phyloP scores from a whole-genome alignment of 495 filamentous ascomycete genomes.

The Platismatia glauca region DNA sequence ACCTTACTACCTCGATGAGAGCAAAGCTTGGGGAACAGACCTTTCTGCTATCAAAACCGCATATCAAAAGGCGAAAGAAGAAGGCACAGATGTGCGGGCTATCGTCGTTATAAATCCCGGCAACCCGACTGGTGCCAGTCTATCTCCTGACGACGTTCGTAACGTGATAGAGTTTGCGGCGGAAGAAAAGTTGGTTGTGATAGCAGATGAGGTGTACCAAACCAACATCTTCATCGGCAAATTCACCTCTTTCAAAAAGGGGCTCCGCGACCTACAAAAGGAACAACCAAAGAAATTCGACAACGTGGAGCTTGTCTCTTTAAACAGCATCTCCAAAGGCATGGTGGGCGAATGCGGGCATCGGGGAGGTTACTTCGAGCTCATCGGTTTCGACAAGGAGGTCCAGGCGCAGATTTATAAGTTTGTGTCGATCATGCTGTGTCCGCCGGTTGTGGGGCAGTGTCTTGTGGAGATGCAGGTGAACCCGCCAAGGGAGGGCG shows the following conservation, averaged over 20 bases:
- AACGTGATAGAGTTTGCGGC: constrained; percentile 76
- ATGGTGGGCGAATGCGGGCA: constrained; percentile 99
- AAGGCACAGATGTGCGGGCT: constrained; percentile 77
- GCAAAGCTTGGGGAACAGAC: constrained; percentile 78
- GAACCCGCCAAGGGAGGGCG: constrained; percentile 77
- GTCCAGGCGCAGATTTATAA: constrained; percentile 96
- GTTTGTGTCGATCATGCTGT: constrained; percentile 90
- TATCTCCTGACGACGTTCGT: constrained; percentile 68
- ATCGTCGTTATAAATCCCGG: constrained; percentile 98
- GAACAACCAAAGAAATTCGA: constrained; percentile 66
- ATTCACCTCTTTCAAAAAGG: constrained; percentile 90
- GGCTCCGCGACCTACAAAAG: constrained; percentile 74
- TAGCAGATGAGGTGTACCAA: constrained; percentile 98
- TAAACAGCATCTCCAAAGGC: constrained; percentile 85
- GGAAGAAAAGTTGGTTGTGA: constrained; percentile 73
- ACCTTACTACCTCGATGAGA: constrained; percentile 86
- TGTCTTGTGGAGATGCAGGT: constrained; percentile 95
- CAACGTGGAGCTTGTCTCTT: constrained; percentile 73
- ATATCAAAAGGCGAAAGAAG: constrained; percentile 57
- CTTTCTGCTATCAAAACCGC: constrained; percentile 61
- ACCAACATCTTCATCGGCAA: constrained; percentile 93
- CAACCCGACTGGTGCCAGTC: constrained; percentile 87
- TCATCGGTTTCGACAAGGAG: constrained; percentile 74
- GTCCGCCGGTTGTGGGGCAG: constrained; percentile 90
- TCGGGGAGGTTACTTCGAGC: constrained; percentile 93